Evolutionary conservation across 352 stramenopile species (phyloP).

Genomic region (Globisporangium cystogenes): DNA sequence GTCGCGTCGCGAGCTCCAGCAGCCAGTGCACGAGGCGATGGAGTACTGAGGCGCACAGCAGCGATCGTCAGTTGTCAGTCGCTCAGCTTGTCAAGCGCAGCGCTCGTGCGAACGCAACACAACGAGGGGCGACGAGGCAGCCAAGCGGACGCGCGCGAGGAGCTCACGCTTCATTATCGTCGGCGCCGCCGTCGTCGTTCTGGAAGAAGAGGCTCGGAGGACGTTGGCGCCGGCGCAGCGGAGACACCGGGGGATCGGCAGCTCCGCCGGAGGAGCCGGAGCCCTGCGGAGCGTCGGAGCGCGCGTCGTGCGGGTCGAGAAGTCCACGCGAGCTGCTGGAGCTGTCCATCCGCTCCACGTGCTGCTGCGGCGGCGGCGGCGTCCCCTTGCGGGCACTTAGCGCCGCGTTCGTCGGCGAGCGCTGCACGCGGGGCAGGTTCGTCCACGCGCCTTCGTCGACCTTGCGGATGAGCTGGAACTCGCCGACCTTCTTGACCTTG

Average conservation of each 20-base stretch:
- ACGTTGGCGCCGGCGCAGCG: slow-evolving; percentile 26
- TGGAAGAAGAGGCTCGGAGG: slow-evolving; percentile 17
- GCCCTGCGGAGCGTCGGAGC: neutral
- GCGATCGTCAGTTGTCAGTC: too few species aligned
- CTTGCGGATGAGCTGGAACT: slow-evolving; percentile 78
- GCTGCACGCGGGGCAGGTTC: slow-evolving; percentile 69
- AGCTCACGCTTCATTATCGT: slow-evolving; percentile 25
- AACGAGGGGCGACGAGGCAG: neutral
- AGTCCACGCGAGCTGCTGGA: slow-evolving; percentile 28
- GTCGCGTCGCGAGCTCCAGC: slow-evolving; percentile 22
- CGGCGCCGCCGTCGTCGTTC: slow-evolving; percentile 16
- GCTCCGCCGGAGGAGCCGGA: neutral
- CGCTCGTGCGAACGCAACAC: too few species aligned
- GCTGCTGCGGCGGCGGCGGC: slow-evolving; percentile 4
- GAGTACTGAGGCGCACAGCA: neutral
- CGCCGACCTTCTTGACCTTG: slow-evolving; percentile 84
- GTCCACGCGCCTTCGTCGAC: slow-evolving; percentile 76
- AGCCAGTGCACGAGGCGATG: slow-evolving; percentile 22
- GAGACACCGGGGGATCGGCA: slow-evolving; percentile 21
- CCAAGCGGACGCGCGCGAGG: neutral
- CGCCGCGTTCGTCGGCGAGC: slow-evolving; percentile 35
- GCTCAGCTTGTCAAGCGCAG: too few species aligned
- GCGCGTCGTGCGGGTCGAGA: slow-evolving; percentile 3
- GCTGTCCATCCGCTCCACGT: slow-evolving; percentile 26
- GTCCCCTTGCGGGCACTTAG: neutral